Evolutionary conservation across 305 asterid genomes (phyloP).

Genomic region (Plantago lanceolata): DNA sequence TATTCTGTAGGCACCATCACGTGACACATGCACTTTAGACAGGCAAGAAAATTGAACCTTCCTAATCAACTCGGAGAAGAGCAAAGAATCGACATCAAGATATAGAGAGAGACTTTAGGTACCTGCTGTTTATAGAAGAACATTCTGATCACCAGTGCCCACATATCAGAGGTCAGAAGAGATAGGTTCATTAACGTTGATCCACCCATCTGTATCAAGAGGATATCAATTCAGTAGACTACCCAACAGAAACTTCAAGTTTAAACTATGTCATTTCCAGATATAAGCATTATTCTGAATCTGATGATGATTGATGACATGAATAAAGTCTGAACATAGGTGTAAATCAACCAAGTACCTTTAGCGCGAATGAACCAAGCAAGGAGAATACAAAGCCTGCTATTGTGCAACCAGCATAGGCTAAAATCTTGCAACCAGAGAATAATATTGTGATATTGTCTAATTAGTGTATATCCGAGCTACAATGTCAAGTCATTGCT

Average conservation of each 20-base stretch:
- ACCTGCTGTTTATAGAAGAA: conserved; percentile 75
- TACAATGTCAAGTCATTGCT: too few relatives aligned
- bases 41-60: too few relatives aligned
- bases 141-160: conserved; percentile 63
- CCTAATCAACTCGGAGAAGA: too few relatives aligned
- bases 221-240: background rate
- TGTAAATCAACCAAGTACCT: conserved; percentile 29
- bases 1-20: too few relatives aligned
- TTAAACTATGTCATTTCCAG: too few relatives aligned
- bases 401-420: conserved; percentile 42
- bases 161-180: conserved; percentile 72
- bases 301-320: background rate
- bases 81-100: too few relatives aligned
- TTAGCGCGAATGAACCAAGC: conserved; percentile 45
- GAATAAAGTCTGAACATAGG: background rate
- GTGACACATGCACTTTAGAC: background rate
- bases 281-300: too few relatives aligned
- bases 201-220: conserved; percentile 53
- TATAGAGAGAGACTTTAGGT: background rate
- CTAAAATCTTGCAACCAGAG: conserved; percentile 35
- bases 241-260: background rate
- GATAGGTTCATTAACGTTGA: conserved; percentile 72
- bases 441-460: too few relatives aligned
- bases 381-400: conserved; percentile 57
- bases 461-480: background rate